Percentiles rank a stretch among this genome's conserved stretches.
phyloP scores from a whole-genome alignment of 495 filamentous ascomycete genomes.

The Tuber magnatum region DNA sequence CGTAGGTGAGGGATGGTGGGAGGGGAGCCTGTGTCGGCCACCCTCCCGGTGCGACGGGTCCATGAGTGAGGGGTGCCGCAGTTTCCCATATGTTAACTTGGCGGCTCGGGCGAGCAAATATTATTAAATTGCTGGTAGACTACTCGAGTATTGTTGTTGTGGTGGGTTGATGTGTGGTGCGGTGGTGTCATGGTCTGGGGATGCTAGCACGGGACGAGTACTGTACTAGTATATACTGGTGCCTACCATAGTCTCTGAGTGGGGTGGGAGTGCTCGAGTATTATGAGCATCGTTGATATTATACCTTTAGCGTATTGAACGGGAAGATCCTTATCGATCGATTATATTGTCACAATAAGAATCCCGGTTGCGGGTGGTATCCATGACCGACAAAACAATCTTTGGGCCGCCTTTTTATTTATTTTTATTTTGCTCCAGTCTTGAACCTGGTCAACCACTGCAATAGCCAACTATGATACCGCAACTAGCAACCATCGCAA shows the following conservation, averaged over 20 bases:
- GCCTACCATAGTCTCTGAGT: not conserved
- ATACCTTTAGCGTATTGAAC: not conserved
- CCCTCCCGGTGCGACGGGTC: not conserved
- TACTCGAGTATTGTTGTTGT: not conserved
- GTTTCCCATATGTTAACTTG: too few species aligned
- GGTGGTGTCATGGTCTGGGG: not conserved
- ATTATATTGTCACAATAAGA: not conserved
- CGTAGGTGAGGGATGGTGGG: not conserved
- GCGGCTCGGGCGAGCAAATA: not conserved
- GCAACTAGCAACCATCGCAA: not conserved
- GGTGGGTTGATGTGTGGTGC: not conserved
- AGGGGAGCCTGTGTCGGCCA: not conserved
- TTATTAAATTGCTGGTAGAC: not conserved
- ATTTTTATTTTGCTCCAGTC: not conserved
- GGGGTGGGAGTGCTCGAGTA: not conserved
- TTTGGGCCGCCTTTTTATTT: not conserved
- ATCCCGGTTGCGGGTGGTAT: not conserved
- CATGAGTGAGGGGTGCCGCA: not conserved
- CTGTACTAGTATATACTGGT: too few species aligned
- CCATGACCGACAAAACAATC: not conserved
- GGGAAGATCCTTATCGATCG: not conserved
- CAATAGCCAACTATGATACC: not conserved
- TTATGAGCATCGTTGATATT: not conserved
- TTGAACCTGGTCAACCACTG: not conserved
- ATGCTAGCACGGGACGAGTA: not conserved